These are phyloP conservation scores for Luffa aegyptiaca DNA, from an alignment of 306 rosid species.

Conservation along the genomic window DNA sequence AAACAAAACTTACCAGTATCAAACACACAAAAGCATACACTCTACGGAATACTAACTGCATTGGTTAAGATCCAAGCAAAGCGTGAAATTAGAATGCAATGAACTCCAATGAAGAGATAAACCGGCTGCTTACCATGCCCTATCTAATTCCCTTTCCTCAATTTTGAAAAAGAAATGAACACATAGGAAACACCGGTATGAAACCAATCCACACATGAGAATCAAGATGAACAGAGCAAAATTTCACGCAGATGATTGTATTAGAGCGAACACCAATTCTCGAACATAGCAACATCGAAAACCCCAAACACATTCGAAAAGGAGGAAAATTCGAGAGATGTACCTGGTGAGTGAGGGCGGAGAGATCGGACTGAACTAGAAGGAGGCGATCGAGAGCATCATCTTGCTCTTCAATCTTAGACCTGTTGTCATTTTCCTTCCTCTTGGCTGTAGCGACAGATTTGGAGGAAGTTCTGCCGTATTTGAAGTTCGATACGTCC, in stretches of 20 bases:
- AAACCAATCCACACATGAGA: not conserved
- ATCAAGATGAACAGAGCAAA: not conserved
- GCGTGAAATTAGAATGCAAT: not conserved
- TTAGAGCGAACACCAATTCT: not conserved
- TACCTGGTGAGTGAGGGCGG: constrained; percentile 54
- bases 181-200: not conserved
- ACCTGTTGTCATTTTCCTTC: constrained; percentile 6
- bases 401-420: constrained; percentile 9
- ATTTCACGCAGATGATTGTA: not conserved
- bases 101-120: not conserved
- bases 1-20: not conserved
- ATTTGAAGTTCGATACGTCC: constrained; percentile 30
- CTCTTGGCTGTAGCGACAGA: constrained; percentile 9
- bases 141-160: not conserved
- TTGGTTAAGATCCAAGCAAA: not conserved
- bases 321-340: not conserved
- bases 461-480: constrained; percentile 17
- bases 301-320: not conserved
- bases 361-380: constrained; percentile 53
- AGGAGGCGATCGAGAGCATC: constrained; percentile 39
- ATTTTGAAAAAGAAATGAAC: not conserved
- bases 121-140: not conserved
- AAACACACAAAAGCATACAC: not conserved
- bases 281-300: not conserved
- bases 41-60: not conserved